Percentiles rank a stretch among this genome's conserved stretches.
Evolutionary conservation across 2,329 filamentous ascomycete genomes (phyloP).

Genomic region (Sarocladium oryzae): DNA sequence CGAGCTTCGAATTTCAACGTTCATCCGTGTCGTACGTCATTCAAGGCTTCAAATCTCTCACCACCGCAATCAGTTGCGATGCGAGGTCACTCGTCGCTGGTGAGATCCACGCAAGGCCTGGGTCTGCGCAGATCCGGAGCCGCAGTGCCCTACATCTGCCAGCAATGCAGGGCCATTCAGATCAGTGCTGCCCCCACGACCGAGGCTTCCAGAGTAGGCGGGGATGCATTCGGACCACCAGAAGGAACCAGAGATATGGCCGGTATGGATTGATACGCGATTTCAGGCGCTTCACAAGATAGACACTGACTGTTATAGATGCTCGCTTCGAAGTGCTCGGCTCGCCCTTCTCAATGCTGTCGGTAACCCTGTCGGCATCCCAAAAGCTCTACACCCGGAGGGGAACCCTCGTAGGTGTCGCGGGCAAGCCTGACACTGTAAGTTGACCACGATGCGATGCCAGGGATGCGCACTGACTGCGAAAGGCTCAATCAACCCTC

Average conservation of each 20-base stretch:
- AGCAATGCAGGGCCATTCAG: constrained; percentile 54
- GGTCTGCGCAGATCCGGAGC: constrained; percentile 17
- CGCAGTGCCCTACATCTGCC: constrained; percentile 34
- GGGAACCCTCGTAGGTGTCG: constrained; percentile 83
- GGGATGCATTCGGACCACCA: constrained; percentile 50
- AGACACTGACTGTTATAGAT: constrained; percentile 49
- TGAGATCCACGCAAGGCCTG: constrained; percentile 27
- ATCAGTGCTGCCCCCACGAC: constrained; percentile 56
- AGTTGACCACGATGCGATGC: constrained; percentile 16
- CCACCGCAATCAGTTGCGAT: constrained; percentile 23
- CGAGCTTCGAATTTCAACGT: constrained; percentile 9
- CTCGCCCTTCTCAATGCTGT: constrained; percentile 86
- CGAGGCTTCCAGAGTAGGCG: constrained; percentile 41
- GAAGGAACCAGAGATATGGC: constrained; percentile 41
- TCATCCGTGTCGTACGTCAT: not conserved
- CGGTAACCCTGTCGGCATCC: constrained; percentile 85
- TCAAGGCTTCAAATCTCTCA: not conserved
- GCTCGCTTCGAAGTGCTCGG: constrained; percentile 92
- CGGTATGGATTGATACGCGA: constrained; percentile 30
- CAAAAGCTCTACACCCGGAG: constrained; percentile 89
- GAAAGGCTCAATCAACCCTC: constrained; percentile 78
- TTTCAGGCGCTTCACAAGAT: not conserved
- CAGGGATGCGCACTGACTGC: not conserved
- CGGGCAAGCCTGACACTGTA: constrained; percentile 87
- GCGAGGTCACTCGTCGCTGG: constrained; percentile 36